Percentiles rank a stretch among this genome's conserved stretches.
Evolutionary conservation across 768 basidiomycete genomes (phyloP).

Genomic region (Tulasnella calospora): DNA sequence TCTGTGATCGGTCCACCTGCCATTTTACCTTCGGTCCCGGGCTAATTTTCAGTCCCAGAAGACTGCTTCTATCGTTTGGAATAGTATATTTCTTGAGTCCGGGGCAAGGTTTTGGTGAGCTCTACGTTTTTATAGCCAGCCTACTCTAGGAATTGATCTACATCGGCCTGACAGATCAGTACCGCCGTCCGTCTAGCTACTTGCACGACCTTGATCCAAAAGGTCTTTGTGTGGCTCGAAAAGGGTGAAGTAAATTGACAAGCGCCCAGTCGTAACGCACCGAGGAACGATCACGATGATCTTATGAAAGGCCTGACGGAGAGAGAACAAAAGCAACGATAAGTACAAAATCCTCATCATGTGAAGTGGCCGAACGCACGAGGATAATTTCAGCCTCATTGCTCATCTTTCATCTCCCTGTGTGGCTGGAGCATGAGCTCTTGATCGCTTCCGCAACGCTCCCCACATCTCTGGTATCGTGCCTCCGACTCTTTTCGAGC

Average conservation of each 20-base stretch:
- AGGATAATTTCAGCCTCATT: conserved; percentile 85
- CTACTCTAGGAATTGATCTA: too few relatives aligned
- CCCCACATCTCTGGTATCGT: conserved; percentile 1
- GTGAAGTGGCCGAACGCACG: conserved; percentile 41
- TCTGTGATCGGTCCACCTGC: too few relatives aligned
- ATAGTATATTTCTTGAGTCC: too few relatives aligned
- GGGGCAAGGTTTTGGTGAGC: too few relatives aligned
- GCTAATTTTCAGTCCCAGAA: too few relatives aligned
- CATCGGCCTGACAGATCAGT: too few relatives aligned
- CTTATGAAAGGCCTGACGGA: conserved; percentile 84
- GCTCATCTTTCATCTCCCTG: conserved; percentile 43
- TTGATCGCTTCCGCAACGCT: not conserved
- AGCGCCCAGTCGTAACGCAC: conserved; percentile 57
- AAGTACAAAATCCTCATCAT: too few relatives aligned
- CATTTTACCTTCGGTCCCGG: too few relatives aligned
- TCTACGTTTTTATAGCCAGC: too few relatives aligned
- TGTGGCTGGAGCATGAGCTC: conserved; percentile 4
- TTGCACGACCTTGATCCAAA: conserved; percentile 10
- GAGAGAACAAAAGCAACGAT: not conserved
- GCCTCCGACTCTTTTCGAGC: not conserved
- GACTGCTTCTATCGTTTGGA: too few relatives aligned
- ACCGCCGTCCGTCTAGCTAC: too few relatives aligned
- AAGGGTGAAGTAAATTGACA: conserved; percentile 79
- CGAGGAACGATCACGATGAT: conserved; percentile 91
- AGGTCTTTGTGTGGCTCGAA: conserved; percentile 52